phyloP scores from a whole-genome alignment of 768 basidiomycete species.

The Tulasnella sp. region DNA sequence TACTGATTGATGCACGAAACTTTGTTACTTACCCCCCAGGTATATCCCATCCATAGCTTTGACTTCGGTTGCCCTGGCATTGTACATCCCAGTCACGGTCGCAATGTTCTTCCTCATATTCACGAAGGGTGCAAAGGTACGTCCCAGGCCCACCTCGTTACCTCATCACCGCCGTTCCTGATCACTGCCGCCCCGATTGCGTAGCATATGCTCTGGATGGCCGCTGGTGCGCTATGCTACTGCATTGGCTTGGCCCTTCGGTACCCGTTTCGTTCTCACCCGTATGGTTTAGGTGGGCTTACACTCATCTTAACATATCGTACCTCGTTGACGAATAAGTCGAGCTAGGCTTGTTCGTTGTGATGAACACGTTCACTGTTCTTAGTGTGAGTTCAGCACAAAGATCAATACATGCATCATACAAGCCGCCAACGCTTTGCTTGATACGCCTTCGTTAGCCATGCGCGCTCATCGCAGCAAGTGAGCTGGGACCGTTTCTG shows the following conservation, averaged over 20 bases:
- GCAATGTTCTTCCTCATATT: conserved; percentile 35
- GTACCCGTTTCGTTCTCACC: conserved; percentile 43
- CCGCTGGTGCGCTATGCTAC: conserved; percentile 48
- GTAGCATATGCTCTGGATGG: conserved; percentile 48
- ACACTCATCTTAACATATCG: neutral
- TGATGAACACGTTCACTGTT: conserved; percentile 49
- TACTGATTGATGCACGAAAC: neutral
- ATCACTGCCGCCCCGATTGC: neutral
- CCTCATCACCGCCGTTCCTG: neutral
- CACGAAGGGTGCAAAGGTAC: conserved; percentile 34
- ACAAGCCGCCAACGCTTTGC: neutral
- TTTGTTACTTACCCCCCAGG: no score
- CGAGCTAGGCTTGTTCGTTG: conserved; percentile 35
- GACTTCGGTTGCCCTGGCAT: conserved; percentile 40
- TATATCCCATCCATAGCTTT: conserved; percentile 42
- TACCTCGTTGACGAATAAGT: no score
- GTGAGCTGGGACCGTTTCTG: neutral
- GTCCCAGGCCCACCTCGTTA: conserved; percentile 7
- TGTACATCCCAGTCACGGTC: conserved; percentile 26
- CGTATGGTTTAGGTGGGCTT: conserved; percentile 35
- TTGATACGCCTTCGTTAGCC: conserved; percentile 33
- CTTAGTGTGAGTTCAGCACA: conserved; percentile 36
- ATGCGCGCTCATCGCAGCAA: conserved; percentile 57
- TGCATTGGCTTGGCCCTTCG: conserved; percentile 42
- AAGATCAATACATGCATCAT: neutral